Conservation (phyloP, 108 stramenopile species). For the Parietichytrium sp. region DNA sequence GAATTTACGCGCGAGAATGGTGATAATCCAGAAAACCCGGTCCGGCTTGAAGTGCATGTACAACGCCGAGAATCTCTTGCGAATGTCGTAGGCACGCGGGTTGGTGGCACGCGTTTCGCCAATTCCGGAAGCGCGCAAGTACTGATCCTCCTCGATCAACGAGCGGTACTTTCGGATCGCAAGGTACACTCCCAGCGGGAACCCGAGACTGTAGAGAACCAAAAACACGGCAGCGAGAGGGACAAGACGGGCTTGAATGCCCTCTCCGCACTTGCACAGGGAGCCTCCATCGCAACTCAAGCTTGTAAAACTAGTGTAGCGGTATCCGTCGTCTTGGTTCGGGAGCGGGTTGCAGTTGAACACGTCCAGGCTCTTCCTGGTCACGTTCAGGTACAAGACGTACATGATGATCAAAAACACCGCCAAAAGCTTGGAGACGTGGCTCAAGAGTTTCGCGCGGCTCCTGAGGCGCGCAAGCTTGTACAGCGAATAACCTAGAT, state of each 20-base stretch:
- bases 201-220: conserved; percentile 46
- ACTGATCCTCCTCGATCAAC: conserved; percentile 42
- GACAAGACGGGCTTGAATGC: conserved; percentile 32
- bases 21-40: conserved; percentile 40
- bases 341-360: conserved; percentile 50
- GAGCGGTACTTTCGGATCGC: not conserved
- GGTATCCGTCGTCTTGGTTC: conserved; percentile 41
- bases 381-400: conserved; percentile 48
- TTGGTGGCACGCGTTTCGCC: conserved; percentile 31
- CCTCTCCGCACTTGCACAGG: conserved; percentile 6
- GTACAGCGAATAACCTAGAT: conserved; percentile 22
- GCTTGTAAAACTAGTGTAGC: conserved; percentile 43
- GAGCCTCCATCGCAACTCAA: conserved; percentile 39
- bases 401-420: conserved; percentile 39
- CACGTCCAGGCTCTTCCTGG: conserved; percentile 43
- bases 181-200: conserved; percentile 41
- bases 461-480: conserved; percentile 39
- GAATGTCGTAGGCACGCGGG: conserved; percentile 24
- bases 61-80: conserved; percentile 40
- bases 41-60: conserved; percentile 49
- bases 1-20: conserved; percentile 47
- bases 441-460: not conserved
- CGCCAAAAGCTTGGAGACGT: conserved; percentile 26
- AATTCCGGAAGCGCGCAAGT: conserved; percentile 39
- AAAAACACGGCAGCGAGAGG: conserved; percentile 43